Conservation (phyloP, 2,329 filamentous ascomycete species). For the Sclerotinia subarctica region DNA sequence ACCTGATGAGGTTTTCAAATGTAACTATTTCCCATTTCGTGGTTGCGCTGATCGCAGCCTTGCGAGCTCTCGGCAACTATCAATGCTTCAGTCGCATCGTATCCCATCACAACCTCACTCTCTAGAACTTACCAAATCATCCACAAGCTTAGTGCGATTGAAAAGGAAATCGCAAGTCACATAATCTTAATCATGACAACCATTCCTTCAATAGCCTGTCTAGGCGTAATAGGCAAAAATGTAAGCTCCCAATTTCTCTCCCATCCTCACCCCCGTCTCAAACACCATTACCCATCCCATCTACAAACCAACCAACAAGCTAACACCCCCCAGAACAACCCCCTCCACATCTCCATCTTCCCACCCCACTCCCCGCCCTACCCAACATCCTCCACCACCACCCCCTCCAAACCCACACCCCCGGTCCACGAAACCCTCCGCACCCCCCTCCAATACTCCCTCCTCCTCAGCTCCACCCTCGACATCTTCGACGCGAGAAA, state of each 20-base stretch:
- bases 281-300: neutral
- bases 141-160: neutral
- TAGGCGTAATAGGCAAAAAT: constrained; percentile 91
- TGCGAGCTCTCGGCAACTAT: neutral
- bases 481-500: constrained; percentile 85
- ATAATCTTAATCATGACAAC: constrained; percentile 45
- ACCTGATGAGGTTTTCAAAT: neutral
- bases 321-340: constrained; percentile 72
- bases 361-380: constrained; percentile 43
- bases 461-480: constrained; percentile 84
- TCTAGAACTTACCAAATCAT: neutral
- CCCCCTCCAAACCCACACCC: constrained; percentile 25
- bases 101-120: neutral
- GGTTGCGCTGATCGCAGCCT: neutral
- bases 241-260: constrained; percentile 48
- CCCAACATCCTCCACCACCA: constrained; percentile 38
- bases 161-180: neutral
- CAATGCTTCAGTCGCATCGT: neutral
- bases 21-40: neutral
- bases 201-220: constrained; percentile 81
- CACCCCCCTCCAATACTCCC: constrained; percentile 82
- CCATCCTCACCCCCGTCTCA: neutral
- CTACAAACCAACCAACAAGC: neutral
- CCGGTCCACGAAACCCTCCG: constrained; percentile 53
- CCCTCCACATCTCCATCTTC: constrained; percentile 89